Evolutionary conservation across 2,329 filamentous ascomycete genomes (phyloP).

Genomic region (Fusarium sp.): DNA sequence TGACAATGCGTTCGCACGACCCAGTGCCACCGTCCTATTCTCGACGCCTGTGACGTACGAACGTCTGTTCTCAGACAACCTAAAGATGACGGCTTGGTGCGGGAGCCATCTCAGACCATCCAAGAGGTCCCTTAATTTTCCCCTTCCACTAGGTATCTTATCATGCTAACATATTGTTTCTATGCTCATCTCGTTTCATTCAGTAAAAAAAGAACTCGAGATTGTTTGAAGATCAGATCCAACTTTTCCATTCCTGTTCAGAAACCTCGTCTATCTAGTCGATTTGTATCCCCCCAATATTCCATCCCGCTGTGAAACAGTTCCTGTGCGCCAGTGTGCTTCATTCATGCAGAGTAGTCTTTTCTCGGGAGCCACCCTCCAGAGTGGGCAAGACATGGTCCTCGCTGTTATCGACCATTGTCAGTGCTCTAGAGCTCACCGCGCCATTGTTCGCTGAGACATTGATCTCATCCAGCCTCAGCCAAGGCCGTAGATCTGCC

Average conservation of each 20-base stretch:
- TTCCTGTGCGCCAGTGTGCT: constrained; percentile 35
- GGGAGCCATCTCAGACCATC: constrained; percentile 5
- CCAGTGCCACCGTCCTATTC: constrained; percentile 14
- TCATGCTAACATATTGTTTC: constrained; percentile 6
- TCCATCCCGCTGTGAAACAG: constrained; percentile 32
- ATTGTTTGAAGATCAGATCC: constrained; percentile 30
- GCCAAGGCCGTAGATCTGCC: constrained; percentile 9
- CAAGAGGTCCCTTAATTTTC: constrained; percentile 8
- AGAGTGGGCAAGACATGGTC: constrained; percentile 30
- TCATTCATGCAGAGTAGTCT: constrained; percentile 29
- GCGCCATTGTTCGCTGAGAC: constrained; percentile 19
- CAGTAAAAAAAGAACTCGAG: constrained; percentile 22
- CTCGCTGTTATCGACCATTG: constrained; percentile 17
- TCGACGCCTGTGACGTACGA: constrained; percentile 16
- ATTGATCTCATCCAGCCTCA: constrained; percentile 21
- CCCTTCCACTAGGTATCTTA: not conserved
- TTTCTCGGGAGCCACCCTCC: constrained; percentile 2
- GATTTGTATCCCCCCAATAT: constrained; percentile 11
- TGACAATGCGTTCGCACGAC: constrained; percentile 14
- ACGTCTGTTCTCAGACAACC: constrained; percentile 14
- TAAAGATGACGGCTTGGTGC: constrained; percentile 3
- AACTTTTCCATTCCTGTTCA: constrained; percentile 37
- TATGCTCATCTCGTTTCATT: constrained; percentile 24
- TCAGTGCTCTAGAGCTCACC: constrained; percentile 17
- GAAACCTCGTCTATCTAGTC: constrained; percentile 32